Percentiles rank a stretch among this genome's conserved stretches.
These are phyloP conservation scores for Pseudogymnoascus sp. DNA, from an alignment of 2,329 filamentous ascomycete genomes.

Conservation along the genomic window DNA sequence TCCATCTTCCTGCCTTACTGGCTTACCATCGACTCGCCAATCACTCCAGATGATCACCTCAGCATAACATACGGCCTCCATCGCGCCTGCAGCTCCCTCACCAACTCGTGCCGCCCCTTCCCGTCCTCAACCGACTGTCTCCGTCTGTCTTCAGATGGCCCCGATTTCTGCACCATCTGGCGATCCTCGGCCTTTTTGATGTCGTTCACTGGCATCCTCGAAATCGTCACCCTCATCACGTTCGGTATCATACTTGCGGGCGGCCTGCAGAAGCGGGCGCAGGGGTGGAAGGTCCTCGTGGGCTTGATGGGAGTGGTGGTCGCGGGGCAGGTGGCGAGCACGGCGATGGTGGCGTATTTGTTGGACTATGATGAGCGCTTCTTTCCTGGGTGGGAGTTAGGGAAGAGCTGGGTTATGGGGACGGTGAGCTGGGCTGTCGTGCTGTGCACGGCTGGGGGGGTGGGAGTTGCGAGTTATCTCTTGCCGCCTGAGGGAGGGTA, in stretches of 20 bases:
- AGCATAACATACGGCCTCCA: slow-evolving; percentile 72
- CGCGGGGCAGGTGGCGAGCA: slow-evolving; percentile 64
- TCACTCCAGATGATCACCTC: slow-evolving; percentile 41
- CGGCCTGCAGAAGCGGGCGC: slow-evolving; percentile 70
- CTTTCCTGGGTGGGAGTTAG: slow-evolving; percentile 72
- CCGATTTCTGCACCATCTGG: slow-evolving; percentile 88
- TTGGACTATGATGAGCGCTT: slow-evolving; percentile 80
- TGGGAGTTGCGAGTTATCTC: slow-evolving; percentile 60
- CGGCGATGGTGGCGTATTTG: slow-evolving; percentile 76
- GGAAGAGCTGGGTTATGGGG: slow-evolving; percentile 69
- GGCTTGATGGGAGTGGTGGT: slow-evolving; percentile 58
- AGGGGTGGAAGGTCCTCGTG: slow-evolving; percentile 71
- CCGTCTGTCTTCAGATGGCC: slow-evolving; percentile 31
- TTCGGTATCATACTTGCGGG: slow-evolving; percentile 72
- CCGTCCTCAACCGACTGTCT: slow-evolving; percentile 60
- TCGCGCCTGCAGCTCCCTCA: slow-evolving; percentile 66
- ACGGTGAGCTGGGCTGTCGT: slow-evolving; percentile 48
- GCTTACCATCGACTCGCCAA: slow-evolving; percentile 55
- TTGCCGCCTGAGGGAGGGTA: slow-evolving; percentile 80
- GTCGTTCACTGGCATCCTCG: slow-evolving; percentile 72
- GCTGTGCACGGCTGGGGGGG: slow-evolving; percentile 45
- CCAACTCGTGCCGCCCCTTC: slow-evolving; percentile 56
- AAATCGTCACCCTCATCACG: slow-evolving; percentile 71
- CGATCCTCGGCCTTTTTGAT: slow-evolving; percentile 80
- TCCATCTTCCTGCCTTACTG: slow-evolving; percentile 64